These are phyloP conservation scores for Rutstroemia sp. DNA, from an alignment of 2,329 filamentous ascomycete genomes.

Conservation along the genomic window DNA sequence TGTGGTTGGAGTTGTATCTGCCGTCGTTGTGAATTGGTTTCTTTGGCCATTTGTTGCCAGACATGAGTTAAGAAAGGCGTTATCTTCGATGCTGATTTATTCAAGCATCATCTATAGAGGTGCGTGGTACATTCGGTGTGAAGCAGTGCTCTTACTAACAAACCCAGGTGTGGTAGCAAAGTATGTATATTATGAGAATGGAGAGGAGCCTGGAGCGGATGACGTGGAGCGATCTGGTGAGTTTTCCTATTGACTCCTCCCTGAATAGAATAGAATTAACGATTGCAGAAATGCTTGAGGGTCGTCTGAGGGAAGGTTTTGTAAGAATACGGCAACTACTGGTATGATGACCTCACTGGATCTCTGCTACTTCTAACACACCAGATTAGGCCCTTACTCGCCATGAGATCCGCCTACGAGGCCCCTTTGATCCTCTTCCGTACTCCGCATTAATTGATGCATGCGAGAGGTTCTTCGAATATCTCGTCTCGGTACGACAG, in stretches of 20 bases:
- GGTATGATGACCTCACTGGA: slow-evolving; percentile 9
- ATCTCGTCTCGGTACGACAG: slow-evolving; percentile 50
- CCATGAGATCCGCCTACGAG: slow-evolving; percentile 52
- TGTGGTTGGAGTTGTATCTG: slow-evolving; percentile 45
- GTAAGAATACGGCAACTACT: slow-evolving; percentile 49
- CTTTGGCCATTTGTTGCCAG: slow-evolving; percentile 55
- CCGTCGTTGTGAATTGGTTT: slow-evolving; percentile 50
- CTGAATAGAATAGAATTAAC: slow-evolving; percentile 8
- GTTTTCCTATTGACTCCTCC: not conserved
- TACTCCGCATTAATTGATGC: slow-evolving; percentile 49
- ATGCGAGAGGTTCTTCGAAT: slow-evolving; percentile 52
- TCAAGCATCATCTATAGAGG: slow-evolving; percentile 48
- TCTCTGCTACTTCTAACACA: not conserved
- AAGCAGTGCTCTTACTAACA: not conserved
- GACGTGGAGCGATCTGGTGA: slow-evolving; percentile 41
- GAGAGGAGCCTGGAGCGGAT: slow-evolving; percentile 42
- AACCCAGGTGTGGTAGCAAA: slow-evolving; percentile 38
- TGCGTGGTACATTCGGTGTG: not conserved
- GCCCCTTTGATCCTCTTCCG: slow-evolving; percentile 47
- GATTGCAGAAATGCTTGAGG: slow-evolving; percentile 47
- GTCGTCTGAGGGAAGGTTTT: slow-evolving; percentile 52
- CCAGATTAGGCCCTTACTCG: slow-evolving; percentile 40
- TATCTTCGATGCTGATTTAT: slow-evolving; percentile 51
- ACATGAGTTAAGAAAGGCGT: slow-evolving; percentile 48
- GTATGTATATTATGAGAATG: slow-evolving; percentile 52